Conservation (phyloP, 129 eudicot genomes). For the Artemisia annua region DNA sequence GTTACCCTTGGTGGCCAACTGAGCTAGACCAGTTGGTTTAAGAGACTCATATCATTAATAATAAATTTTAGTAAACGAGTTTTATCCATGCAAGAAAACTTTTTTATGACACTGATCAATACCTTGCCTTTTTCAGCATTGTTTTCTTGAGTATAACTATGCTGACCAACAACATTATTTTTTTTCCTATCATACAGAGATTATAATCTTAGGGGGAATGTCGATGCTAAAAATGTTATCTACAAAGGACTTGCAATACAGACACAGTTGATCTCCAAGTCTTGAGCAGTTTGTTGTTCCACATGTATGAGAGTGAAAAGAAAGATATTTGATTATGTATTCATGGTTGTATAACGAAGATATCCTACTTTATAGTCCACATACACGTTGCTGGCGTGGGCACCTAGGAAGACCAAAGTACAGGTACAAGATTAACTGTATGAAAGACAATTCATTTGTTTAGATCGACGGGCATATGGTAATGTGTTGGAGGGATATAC, state of each 20-base stretch:
- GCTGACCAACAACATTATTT: background rate
- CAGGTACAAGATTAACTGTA: background rate
- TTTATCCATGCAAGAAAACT: background rate
- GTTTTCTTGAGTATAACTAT: background rate
- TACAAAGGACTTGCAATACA: slow-evolving; percentile 40
- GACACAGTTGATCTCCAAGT: slow-evolving; percentile 43
- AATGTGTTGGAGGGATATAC: slow-evolving; percentile 6
- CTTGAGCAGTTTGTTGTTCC: slow-evolving; percentile 48
- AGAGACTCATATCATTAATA: slow-evolving; percentile 4
- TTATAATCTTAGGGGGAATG: slow-evolving; percentile 86
- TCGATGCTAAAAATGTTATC: slow-evolving; percentile 68
- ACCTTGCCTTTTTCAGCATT: too few relatives aligned
- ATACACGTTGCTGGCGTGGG: background rate
- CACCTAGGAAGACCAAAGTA: background rate
- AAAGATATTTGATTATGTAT: background rate
- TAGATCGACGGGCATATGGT: background rate
- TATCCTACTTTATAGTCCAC: background rate
- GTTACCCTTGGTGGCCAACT: too few relatives aligned
- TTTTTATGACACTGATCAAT: background rate
- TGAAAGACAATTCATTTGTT: background rate
- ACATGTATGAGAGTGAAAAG: slow-evolving; percentile 38
- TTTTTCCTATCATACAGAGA: slow-evolving; percentile 47
- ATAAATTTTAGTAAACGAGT: background rate
- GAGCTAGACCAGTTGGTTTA: too few relatives aligned
- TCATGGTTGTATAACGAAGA: background rate